Evolutionary conservation across 2,329 filamentous ascomycete genomes (phyloP).

Genomic region (Colletotrichum sp.): DNA sequence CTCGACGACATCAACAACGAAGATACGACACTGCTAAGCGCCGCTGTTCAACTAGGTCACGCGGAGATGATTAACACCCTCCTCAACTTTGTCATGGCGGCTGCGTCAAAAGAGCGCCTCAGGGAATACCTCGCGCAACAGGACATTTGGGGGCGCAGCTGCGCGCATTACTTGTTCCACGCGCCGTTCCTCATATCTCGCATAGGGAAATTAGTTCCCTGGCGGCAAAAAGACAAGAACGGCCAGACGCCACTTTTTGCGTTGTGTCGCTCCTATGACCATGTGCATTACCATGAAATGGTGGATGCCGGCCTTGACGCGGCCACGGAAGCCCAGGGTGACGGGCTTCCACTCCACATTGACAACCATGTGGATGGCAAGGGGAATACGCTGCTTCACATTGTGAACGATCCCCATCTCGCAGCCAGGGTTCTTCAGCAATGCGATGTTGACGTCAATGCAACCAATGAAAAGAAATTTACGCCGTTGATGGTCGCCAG

Average conservation of each 20-base stretch:
- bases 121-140: constrained; percentile 74
- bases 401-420: constrained; percentile 85
- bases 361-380: constrained; percentile 93
- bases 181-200: constrained; percentile 79
- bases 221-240: constrained; percentile 92
- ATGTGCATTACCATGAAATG: constrained; percentile 86
- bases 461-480: constrained; percentile 92
- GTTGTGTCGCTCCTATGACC: constrained; percentile 93
- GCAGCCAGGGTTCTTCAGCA: constrained; percentile 77
- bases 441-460: constrained; percentile 96
- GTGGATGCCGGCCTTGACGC: constrained; percentile 80
- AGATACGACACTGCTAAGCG: constrained; percentile 86
- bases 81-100: constrained; percentile 70
- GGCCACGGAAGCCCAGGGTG: constrained; percentile 76
- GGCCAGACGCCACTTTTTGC: constrained; percentile 98
- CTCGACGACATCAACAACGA: constrained; percentile 88
- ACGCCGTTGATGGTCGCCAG: constrained; percentile 97
- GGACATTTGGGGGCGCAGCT: constrained; percentile 85
- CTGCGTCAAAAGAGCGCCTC: constrained; percentile 60
- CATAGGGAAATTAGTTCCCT: constrained; percentile 81
- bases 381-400: constrained; percentile 94
- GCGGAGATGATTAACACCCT: constrained; percentile 76
- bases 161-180: constrained; percentile 96
- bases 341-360: constrained; percentile 81
- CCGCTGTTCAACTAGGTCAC: constrained; percentile 86